These are phyloP conservation scores for Geotrichum aggregatum DNA, from an alignment of 1,139 yeast species.

Conservation along the genomic window DNA sequence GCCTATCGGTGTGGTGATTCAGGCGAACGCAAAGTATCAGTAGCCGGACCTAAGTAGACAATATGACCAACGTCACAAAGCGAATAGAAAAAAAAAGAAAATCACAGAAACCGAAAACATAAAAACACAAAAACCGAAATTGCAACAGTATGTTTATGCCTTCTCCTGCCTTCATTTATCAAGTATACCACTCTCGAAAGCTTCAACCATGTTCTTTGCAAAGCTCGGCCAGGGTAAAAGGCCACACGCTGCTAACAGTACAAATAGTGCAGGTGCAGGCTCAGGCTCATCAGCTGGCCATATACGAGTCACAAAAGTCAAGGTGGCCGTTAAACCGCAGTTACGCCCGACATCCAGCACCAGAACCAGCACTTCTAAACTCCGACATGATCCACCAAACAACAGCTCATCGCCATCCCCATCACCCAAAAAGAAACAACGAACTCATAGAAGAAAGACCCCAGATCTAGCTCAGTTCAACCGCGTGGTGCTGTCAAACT, in stretches of 20 bases:
- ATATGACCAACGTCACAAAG: no score
- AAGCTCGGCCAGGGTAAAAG: conserved; percentile 7
- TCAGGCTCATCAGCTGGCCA: conserved; percentile 10
- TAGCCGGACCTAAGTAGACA: no score
- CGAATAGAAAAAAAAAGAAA: no score
- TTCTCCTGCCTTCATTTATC: not conserved
- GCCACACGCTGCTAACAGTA: not conserved
- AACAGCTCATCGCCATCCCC: not conserved
- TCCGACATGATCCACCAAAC: not conserved
- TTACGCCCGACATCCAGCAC: not conserved
- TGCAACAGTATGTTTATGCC: no score
- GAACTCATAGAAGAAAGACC: conserved; percentile 2
- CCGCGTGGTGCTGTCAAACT: conserved; percentile 9
- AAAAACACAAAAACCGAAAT: no score
- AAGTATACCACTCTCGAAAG: not conserved
- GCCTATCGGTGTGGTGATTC: no score
- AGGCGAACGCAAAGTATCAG: no score
- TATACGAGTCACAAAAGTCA: conserved; percentile 13
- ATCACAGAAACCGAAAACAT: no score
- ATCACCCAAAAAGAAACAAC: not conserved
- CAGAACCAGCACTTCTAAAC: no score
- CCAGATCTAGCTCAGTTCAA: conserved; percentile 18
- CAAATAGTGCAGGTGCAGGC: not conserved
- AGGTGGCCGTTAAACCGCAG: conserved; percentile 7
- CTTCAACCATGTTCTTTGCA: conserved; percentile 15